Conservation (phyloP, 2,329 filamentous ascomycete genomes). For the Neopestalotiopsis sp. region DNA sequence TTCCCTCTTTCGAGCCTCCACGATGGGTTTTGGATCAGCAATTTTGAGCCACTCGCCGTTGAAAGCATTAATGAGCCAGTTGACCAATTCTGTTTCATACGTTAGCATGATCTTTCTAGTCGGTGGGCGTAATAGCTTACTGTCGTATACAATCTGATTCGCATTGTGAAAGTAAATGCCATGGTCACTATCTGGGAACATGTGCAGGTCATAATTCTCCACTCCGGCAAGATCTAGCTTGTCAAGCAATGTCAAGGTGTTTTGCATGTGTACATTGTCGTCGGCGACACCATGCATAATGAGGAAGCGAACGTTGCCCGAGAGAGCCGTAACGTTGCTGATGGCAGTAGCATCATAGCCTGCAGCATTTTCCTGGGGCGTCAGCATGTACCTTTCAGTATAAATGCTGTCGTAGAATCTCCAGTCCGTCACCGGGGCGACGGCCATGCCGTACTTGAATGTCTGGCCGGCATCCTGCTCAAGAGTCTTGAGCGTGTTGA, state of each 20-base stretch:
- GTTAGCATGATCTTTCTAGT: constrained; percentile 35
- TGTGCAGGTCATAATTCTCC: constrained; percentile 94
- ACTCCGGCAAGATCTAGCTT: constrained; percentile 80
- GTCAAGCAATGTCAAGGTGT: constrained; percentile 86
- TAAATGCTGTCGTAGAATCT: constrained; percentile 93
- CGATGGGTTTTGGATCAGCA: constrained; percentile 51
- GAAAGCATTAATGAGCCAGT: constrained; percentile 96
- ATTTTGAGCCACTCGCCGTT: constrained; percentile 90
- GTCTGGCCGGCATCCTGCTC: constrained; percentile 89
- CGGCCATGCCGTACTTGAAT: constrained; percentile 97
- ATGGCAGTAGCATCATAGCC: constrained; percentile 83
- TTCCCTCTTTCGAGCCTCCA: constrained; percentile 27
- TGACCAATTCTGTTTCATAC: constrained; percentile 68
- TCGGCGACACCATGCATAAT: constrained; percentile 97
- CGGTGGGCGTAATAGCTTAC: constrained; percentile 60
- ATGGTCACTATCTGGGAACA: constrained; percentile 97
- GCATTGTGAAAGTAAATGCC: constrained; percentile 95
- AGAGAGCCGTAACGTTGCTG: constrained; percentile 74
- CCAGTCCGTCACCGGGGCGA: constrained; percentile 99
- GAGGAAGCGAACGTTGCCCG: constrained; percentile 82
- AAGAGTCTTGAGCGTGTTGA: constrained; percentile 92
- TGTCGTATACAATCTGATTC: constrained; percentile 89
- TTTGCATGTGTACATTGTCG: constrained; percentile 98
- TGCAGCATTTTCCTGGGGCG: constrained; percentile 77
- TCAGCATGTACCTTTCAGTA: constrained; percentile 97